Evolutionary conservation across 2,329 filamentous ascomycete genomes (phyloP).

Genomic region (Plenodomus lindquistii): DNA sequence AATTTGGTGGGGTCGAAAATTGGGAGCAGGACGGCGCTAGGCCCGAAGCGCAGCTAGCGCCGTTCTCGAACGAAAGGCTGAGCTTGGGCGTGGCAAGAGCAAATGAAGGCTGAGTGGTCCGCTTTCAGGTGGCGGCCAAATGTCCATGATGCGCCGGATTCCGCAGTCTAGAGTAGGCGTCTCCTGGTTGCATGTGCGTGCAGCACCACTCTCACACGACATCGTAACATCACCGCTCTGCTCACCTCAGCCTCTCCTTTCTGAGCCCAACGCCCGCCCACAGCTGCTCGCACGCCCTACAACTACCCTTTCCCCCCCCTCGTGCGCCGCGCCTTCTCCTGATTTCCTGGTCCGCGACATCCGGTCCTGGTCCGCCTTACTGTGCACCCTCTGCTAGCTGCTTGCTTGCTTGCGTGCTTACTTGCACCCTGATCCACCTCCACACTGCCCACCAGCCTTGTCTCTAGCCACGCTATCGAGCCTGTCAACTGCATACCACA

Average conservation of each 20-base stretch:
- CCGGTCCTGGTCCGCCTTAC: constrained; percentile 18
- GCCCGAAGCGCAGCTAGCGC: constrained; percentile 2
- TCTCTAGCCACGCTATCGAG: background rate
- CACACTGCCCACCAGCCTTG: constrained; percentile 5
- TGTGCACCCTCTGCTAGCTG: constrained; percentile 6
- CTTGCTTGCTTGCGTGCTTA: background rate
- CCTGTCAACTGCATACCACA: background rate
- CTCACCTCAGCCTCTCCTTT: constrained; percentile 42
- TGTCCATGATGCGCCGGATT: constrained; percentile 27
- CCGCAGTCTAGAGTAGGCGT: constrained; percentile 8
- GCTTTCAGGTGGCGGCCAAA: constrained; percentile 5
- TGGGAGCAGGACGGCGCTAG: constrained; percentile 15
- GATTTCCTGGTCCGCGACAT: constrained; percentile 34
- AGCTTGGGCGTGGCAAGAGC: background rate
- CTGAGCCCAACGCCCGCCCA: constrained; percentile 9
- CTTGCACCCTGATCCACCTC: constrained; percentile 6
- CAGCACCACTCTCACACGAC: constrained; percentile 40
- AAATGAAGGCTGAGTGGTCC: constrained; percentile 1
- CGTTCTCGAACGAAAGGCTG: background rate
- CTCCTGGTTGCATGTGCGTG: constrained; percentile 13
- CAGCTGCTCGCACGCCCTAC: constrained; percentile 1
- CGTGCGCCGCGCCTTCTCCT: constrained; percentile 27
- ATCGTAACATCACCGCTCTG: constrained; percentile 24
- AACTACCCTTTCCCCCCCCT: background rate
- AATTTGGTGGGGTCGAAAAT: constrained; percentile 35